Conservation (phyloP, 768 basidiomycete genomes). For the Naganishia friedmannii region DNA sequence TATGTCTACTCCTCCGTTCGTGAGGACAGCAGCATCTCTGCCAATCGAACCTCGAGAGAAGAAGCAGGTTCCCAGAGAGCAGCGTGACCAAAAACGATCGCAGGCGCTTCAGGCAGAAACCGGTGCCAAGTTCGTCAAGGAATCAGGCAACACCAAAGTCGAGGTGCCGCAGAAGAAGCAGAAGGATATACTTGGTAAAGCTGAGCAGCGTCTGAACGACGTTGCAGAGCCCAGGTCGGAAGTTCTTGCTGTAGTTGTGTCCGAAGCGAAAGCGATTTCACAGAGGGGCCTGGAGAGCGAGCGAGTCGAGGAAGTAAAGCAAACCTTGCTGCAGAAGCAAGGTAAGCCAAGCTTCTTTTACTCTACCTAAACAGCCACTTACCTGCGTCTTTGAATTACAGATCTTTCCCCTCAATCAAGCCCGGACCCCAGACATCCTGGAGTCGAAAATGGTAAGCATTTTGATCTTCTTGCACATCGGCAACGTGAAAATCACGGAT, state of each 20-base stretch:
- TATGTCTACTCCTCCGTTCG: constrained; percentile 50
- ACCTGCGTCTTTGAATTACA: background rate
- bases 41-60: constrained; percentile 31
- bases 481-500: too few species aligned
- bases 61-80: constrained; percentile 13
- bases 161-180: background rate
- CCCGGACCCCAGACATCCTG: background rate
- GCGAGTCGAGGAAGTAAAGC: background rate
- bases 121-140: constrained; percentile 8
- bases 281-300: background rate
- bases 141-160: background rate
- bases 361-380: background rate
- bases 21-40: constrained; percentile 42
- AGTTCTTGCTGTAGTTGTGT: background rate
- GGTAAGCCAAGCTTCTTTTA: background rate
- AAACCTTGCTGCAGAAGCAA: background rate
- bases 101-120: constrained; percentile 18
- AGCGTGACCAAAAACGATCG: constrained; percentile 14
- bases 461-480: too few species aligned
- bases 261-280: background rate
- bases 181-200: background rate
- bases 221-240: background rate
- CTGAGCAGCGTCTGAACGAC: background rate
- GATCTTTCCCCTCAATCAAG: background rate
- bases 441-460: background rate